Evolutionary conservation across 371 early-diverging fungal species (phyloP), one percentile per base, ranked within the genome.

Genomic region (Mucor lusitanicus): DNA sequence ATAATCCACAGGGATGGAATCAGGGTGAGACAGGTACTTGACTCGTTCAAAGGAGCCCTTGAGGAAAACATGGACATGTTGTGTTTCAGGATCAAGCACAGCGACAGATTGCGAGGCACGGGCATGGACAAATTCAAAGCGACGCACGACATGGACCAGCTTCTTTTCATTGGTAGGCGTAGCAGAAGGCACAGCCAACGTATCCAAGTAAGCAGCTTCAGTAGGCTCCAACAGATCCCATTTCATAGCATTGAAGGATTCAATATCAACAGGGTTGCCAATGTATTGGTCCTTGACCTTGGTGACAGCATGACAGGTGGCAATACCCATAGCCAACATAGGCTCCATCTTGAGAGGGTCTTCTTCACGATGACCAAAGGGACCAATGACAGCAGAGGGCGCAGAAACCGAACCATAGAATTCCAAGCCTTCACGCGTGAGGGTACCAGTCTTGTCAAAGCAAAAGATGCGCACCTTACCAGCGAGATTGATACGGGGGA

Each of bases 121-220:
- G n/a, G 89, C 86, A 55, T 94, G 91, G 12, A 92, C 91, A 83
- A 98, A 98, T 71, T 96, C 95, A 74, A 91, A 94, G n/a, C 92
- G 85, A 59, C 90, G 88, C 15, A 95, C 58, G 30, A 90, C 77
- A 58, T 84, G 85, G 2, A 84, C 77, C 11, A 67, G 63, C 7
- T 69, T 56, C 11, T 48, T 56, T 5, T 59, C 62, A 11, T 60
- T 69, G n/a, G 67, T 68, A 21, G 68, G 68, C 7, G 53, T 33
- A 23, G 54, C 35, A 21, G 70, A 21, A 15, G 74, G 71, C 12
- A 71, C 64, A 19, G 50, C 21, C n/a, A 74, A 60, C 3, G 70
- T 74, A 60, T 74, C 75, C n/a, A 74, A 46, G 44, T 74, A 71
- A 9, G 32, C 59, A 17, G 65, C 44, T 12, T 68, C 63, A n/a